Evolutionary conservation across 1,284 basidiomycete genomes (phyloP).

Genomic region (Ganoderma sp.): DNA sequence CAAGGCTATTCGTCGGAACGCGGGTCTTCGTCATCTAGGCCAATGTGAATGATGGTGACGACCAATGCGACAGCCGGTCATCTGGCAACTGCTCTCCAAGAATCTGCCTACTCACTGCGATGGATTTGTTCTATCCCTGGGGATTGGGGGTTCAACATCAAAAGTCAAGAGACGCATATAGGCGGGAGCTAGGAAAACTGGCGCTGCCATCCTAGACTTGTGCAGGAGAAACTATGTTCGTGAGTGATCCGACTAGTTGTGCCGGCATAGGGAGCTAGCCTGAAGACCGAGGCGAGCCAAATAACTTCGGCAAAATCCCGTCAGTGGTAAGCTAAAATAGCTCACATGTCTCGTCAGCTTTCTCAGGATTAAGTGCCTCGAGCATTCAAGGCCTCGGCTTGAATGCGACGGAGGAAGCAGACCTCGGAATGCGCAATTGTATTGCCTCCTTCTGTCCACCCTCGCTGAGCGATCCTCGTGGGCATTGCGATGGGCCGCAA

Average conservation of each 20-base stretch:
- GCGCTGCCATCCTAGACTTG: background rate
- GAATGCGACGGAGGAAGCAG: background rate
- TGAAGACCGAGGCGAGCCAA: background rate
- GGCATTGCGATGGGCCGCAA: background rate
- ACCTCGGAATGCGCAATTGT: background rate
- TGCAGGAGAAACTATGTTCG: background rate
- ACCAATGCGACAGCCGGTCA: background rate
- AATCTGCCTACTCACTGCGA: background rate
- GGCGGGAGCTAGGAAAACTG: background rate
- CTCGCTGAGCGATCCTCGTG: background rate
- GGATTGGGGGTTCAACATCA: background rate
- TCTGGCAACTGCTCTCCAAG: background rate
- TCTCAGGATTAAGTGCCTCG: background rate
- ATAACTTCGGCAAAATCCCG: slow-evolving; percentile 23
- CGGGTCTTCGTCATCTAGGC: background rate
- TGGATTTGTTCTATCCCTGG: background rate
- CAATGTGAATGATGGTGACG: background rate
- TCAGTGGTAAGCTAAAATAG: slow-evolving; percentile 18
- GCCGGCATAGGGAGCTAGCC: background rate
- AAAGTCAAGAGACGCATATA: background rate
- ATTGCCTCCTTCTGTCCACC: background rate
- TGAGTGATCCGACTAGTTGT: background rate
- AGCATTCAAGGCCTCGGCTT: background rate
- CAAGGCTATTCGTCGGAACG: slow-evolving; percentile 27
- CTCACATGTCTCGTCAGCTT: slow-evolving; percentile 6